These are phyloP conservation scores for Piper betle DNA, from an alignment of 164 flowering plant genomes.

Conservation along the genomic window DNA sequence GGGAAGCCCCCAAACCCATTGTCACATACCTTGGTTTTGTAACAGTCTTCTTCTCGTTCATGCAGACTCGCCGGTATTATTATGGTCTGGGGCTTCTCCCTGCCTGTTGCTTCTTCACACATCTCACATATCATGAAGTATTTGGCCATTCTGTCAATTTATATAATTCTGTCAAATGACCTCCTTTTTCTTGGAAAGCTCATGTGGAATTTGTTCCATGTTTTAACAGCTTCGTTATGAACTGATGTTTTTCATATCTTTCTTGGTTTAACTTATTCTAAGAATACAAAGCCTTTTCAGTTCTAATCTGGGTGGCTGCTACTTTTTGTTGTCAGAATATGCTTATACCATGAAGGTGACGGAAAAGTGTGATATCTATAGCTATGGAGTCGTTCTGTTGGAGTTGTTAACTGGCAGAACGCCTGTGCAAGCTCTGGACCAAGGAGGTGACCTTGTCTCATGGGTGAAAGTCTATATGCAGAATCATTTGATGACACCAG, in stretches of 20 bases:
- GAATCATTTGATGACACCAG: conserved; percentile 38
- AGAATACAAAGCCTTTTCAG: not conserved
- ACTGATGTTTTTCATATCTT: not conserved
- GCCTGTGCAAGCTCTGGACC: conserved; percentile 83
- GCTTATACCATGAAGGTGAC: conserved; percentile 97
- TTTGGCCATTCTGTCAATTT: no score
- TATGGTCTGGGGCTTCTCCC: no score
- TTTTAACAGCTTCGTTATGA: not conserved
- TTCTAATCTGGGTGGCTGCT: not conserved
- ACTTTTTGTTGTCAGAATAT: conserved; percentile 43
- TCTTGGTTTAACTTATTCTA: no score
- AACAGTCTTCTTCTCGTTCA: no score
- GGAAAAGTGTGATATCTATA: conserved; percentile 86
- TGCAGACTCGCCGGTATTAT: no score
- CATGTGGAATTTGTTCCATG: not conserved
- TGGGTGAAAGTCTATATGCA: conserved; percentile 53
- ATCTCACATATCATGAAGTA: no score
- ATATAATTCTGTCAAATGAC: no score
- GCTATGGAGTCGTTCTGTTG: conserved; percentile 90
- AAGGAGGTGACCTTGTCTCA: conserved; percentile 86
- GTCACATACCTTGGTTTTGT: no score
- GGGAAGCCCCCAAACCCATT: no score
- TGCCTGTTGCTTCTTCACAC: not conserved
- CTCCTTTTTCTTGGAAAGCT: not conserved
- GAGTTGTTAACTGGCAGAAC: conserved; percentile 85